Evolutionary conservation across 805 yeast genomes (phyloP), one percentile per base, ranked within the genome.

Genomic region (Saccharomycopsis fodiens): DNA sequence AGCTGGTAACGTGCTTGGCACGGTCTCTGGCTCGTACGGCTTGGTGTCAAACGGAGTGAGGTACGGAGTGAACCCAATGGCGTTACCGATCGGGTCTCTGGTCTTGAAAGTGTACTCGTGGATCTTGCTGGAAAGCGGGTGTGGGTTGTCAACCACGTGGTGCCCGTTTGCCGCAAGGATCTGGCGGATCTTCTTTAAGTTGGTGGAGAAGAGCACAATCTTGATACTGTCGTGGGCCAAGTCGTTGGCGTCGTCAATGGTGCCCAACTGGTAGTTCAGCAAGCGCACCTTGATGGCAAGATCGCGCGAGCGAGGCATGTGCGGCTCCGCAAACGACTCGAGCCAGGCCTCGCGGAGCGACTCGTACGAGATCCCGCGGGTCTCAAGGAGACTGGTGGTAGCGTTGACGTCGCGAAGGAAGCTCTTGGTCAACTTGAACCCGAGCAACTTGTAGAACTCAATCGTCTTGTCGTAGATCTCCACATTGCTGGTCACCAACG

Each of bases 271-370:
- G 32, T 39, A 30, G 21, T 44, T 45, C 7, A 46, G 30, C 5
- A 48, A 30, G n/a, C 51, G 39, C 13, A 48, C 23, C 32, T 48
- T 48, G 27, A 48, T 31, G 13, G 51, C 38, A 15, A 48, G 12
- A 7, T 46, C 51, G 1, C 32, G 6, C 21, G 21, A 12, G 17
- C 23, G 29, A 21, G 44, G 36, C 34, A 35, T 16, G 3, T 21
- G 39, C 13, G 43, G 47, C 19, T 29, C 30, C 3, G 78, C 35
- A 66, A 78, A 82, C 19, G 79, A 65, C 59, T 82, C 85, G 39
- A 84, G 59, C 94, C 94, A 84, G 23, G 76, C 62, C 61, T 84
- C 94, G 52, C 69, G 73, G 41, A 80, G 57, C 1, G 89, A 82
- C 52, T 82, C 86, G 46, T 67, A 69, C 6, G 86, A 73, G 39